These are phyloP conservation scores for Backusella morwellensis DNA, from an alignment of 192 early-diverging fungal species.

Conservation along the genomic window DNA sequence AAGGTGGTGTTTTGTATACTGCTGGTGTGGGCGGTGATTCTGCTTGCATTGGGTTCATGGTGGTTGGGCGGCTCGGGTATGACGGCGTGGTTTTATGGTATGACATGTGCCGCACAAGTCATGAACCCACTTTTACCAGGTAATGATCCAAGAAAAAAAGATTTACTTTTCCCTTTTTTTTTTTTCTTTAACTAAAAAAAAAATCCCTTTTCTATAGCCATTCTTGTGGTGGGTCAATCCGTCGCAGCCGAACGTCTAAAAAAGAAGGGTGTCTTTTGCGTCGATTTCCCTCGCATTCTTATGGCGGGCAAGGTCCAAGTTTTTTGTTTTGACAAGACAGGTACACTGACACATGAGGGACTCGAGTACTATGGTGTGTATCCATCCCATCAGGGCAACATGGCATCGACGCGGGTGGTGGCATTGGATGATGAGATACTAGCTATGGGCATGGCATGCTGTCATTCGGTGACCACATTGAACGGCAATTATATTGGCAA, in stretches of 20 bases:
- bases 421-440: neutral
- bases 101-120: conserved; percentile 63
- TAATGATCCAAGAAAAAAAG: neutral
- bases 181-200: no score
- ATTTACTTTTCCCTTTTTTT: neutral
- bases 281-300: conserved; percentile 67
- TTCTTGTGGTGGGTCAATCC: conserved; percentile 69
- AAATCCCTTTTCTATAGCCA: conserved; percentile 43
- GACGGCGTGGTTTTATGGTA: conserved; percentile 66
- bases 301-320: conserved; percentile 70
- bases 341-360: conserved; percentile 72
- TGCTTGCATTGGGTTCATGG: conserved; percentile 41
- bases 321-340: conserved; percentile 76
- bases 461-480: conserved; percentile 58
- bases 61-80: conserved; percentile 45
- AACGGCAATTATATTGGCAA: conserved; percentile 57
- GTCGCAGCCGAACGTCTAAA: conserved; percentile 58
- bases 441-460: conserved; percentile 35
- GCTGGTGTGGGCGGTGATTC: conserved; percentile 34
- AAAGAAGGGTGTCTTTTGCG: conserved; percentile 60
- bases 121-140: conserved; percentile 53
- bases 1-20: conserved; percentile 57
- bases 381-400: neutral
- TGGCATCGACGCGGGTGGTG: neutral
- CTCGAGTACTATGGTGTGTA: conserved; percentile 57